Conservation (phyloP, 495 filamentous ascomycete genomes). For the Platismatia glauca region DNA sequence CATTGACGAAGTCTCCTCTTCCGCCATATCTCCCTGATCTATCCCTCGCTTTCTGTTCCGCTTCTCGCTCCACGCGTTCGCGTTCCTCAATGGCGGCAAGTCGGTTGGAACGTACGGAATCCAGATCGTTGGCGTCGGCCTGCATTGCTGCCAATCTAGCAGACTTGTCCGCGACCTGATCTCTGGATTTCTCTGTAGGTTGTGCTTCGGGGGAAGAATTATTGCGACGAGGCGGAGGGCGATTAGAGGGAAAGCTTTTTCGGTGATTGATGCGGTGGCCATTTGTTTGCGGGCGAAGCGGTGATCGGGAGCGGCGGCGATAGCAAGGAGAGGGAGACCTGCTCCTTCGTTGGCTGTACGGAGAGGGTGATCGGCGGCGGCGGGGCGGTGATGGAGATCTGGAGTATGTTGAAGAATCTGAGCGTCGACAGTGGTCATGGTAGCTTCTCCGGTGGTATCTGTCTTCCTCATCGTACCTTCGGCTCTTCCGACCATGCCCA, state of each 20-base stretch:
- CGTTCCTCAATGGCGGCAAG: conserved; percentile 56
- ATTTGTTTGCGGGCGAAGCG: neutral
- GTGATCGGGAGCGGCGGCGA: neutral
- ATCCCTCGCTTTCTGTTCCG: conserved; percentile 51
- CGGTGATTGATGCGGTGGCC: conserved; percentile 24
- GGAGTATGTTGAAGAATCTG: conserved; percentile 26
- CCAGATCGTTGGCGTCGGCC: conserved; percentile 67
- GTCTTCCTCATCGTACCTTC: conserved; percentile 27
- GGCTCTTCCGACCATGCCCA: conserved; percentile 8
- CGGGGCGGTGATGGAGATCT: conserved; percentile 28
- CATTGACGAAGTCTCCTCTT: conserved; percentile 52
- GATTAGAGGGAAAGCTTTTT: conserved; percentile 20
- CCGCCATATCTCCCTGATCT: conserved; percentile 50
- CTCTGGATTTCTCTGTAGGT: neutral
- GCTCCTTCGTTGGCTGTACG: conserved; percentile 16
- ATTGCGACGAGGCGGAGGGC: conserved; percentile 6
- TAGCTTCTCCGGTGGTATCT: conserved; percentile 20
- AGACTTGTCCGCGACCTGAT: conserved; percentile 34
- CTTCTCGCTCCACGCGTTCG: conserved; percentile 55
- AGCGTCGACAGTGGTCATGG: conserved; percentile 26
- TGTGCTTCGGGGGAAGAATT: conserved; percentile 27
- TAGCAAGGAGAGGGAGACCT: conserved; percentile 25
- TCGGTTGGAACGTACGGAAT: conserved; percentile 62
- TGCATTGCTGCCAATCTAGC: conserved; percentile 82
- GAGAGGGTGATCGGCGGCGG: conserved; percentile 21